Conservation (phyloP, 768 basidiomycete genomes). For the Lanmaoa rubissima region DNA sequence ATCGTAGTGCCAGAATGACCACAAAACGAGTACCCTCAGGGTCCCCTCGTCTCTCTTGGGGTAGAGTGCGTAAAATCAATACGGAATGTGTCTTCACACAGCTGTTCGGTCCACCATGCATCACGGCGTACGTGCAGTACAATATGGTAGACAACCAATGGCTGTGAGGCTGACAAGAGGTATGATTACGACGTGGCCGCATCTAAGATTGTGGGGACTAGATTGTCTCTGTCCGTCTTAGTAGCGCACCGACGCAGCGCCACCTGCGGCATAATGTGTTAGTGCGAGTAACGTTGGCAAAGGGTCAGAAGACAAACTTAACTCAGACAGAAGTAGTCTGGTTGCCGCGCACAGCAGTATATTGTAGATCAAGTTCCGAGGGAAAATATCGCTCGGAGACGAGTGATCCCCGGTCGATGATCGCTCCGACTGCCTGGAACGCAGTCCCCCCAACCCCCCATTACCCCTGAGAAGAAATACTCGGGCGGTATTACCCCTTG, state of each 20-base stretch:
- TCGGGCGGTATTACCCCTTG: background rate
- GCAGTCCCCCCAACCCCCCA: no score
- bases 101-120: background rate
- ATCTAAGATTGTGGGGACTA: conserved; percentile 3
- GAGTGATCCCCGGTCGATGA: background rate
- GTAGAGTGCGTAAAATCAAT: background rate
- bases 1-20: background rate
- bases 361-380: background rate
- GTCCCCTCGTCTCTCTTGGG: background rate
- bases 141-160: background rate
- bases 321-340: background rate
- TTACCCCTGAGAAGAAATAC: background rate
- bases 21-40: background rate
- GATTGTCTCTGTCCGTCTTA: background rate
- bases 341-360: background rate
- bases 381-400: background rate
- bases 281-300: background rate
- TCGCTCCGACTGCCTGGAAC: background rate
- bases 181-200: background rate
- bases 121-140: background rate
- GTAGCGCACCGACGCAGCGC: background rate
- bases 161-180: background rate
- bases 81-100: background rate
- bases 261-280: background rate
- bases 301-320: background rate